Percentiles rank a stretch among this genome's conserved stretches.
These are phyloP conservation scores for Chrysoporthe puriensis DNA, from an alignment of 2,329 filamentous ascomycete species.

Conservation along the genomic window DNA sequence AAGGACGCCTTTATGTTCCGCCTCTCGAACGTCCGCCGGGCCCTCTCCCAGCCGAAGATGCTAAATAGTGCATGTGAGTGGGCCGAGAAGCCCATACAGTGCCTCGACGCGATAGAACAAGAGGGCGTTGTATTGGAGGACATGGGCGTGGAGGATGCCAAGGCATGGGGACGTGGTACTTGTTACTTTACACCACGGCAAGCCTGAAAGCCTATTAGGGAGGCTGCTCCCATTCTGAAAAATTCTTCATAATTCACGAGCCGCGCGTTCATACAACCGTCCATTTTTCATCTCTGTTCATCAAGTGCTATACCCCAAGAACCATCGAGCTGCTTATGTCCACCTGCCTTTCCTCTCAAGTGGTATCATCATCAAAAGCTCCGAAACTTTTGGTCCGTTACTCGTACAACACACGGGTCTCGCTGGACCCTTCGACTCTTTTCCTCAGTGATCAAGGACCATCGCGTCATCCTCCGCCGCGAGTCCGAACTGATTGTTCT, in stretches of 20 bases:
- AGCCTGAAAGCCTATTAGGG: background rate
- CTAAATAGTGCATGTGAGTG: background rate
- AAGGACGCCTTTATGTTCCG: background rate
- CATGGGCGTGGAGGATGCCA: background rate
- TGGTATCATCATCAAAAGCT: constrained; percentile 25
- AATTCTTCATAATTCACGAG: background rate
- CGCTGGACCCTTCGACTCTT: constrained; percentile 46
- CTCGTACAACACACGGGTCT: constrained; percentile 20
- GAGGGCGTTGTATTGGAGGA: background rate
- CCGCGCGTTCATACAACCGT: constrained; percentile 1
- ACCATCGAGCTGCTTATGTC: background rate
- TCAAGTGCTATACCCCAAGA: constrained; percentile 9
- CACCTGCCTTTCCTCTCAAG: background rate
- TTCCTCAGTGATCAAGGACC: constrained; percentile 32
- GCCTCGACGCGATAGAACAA: background rate
- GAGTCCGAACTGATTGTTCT: constrained; percentile 88
- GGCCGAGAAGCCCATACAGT: background rate
- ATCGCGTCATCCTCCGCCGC: constrained; percentile 56
- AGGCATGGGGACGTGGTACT: background rate
- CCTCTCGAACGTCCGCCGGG: background rate
- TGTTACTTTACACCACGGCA: background rate
- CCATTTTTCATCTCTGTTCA: constrained; percentile 11
- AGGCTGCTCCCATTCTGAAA: background rate
- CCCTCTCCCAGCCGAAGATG: background rate
- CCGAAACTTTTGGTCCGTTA: constrained; percentile 11